Evolutionary conservation across 108 stramenopile species (phyloP).

Genomic region (Skeletonema menzelii): DNA sequence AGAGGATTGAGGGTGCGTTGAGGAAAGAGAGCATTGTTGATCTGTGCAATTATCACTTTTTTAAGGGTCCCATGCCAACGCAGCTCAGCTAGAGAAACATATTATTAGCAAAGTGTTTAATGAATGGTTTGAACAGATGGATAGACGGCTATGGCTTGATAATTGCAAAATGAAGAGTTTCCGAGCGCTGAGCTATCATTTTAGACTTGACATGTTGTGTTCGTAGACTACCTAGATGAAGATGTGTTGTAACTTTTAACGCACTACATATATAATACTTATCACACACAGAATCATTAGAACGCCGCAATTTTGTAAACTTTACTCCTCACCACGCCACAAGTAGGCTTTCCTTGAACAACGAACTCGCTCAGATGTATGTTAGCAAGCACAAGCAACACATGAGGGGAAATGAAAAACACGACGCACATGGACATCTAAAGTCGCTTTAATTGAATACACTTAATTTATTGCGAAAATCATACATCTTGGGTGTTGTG

Average conservation of each 20-base stretch:
- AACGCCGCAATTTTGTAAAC: too few species aligned
- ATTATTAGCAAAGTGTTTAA: background rate
- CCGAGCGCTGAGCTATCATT: background rate
- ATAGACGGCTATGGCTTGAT: background rate
- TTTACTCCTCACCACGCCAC: too few species aligned
- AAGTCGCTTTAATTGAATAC: conserved; percentile 1
- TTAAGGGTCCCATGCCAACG: conserved; percentile 68
- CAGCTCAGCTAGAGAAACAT: conserved; percentile 14
- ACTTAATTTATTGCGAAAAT: conserved; percentile 6
- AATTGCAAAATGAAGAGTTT: background rate
- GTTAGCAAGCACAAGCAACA: too few species aligned
- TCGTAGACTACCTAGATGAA: too few species aligned
- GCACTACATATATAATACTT: too few species aligned
- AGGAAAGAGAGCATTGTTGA: conserved; percentile 69
- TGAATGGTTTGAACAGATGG: background rate
- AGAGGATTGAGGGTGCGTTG: conserved; percentile 80
- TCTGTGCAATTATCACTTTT: conserved; percentile 75
- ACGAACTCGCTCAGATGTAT: too few species aligned
- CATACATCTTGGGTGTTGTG: background rate
- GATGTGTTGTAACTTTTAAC: background rate
- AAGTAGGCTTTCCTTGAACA: too few species aligned
- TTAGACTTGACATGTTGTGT: background rate
- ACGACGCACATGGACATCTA: background rate
- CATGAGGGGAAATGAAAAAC: too few species aligned
- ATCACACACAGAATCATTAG: too few species aligned